Base-by-base conservation (phyloP, 441 rosid species). In the Oxalis stricta region DNA sequence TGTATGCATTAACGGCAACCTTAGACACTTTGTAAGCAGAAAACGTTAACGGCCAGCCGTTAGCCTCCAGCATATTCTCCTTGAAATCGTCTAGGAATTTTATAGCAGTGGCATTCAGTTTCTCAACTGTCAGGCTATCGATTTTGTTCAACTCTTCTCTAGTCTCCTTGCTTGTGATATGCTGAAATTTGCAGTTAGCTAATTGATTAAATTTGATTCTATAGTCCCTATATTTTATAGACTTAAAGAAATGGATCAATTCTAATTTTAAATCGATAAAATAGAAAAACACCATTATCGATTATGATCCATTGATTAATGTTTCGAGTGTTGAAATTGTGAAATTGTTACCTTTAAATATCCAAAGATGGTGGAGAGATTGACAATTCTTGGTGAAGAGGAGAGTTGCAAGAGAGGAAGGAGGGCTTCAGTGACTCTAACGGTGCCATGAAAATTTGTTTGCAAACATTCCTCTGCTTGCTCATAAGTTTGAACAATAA, bases 331-430 rank as follows among this genome's bases (percentile, higher is more conserved):
- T n/a, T n/a, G n/a, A n/a, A n/a, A n/a, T n/a, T n/a, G n/a, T n/a
- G n/a, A n/a, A n/a, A n/a, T n/a, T n/a, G n/a, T n/a, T n/a, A n/a
- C n/a, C n/a, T n/a, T n/a, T n/a, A n/a, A n/a, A n/a, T n/a, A n/a
- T n/a, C n/a, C n/a, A n/a, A n/a, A n/a, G n/a, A n/a, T n/a, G n/a
- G n/a, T n/a, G n/a, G n/a, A n/a, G n/a, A n/a, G n/a, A n/a, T n/a
- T n/a, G n/a, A n/a, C n/a, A n/a, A n/a, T n/a, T n/a, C n/a, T n/a
- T n/a, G n/a, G n/a, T n/a, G n/a, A n/a, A 73, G 55, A 18, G 17
- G 80, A 73, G 34, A 68, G 68, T 63, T 49, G 60, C 5, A 71
- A 61, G 34, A 69, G 65, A 5, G 72, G 67, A 21, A 77, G 68
- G 33, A 75, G 73, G 10, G 72, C 66, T 58, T 71, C 58, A 4